phyloP scores from a whole-genome alignment of 1,139 yeast genomes.

The Candida anutae region DNA sequence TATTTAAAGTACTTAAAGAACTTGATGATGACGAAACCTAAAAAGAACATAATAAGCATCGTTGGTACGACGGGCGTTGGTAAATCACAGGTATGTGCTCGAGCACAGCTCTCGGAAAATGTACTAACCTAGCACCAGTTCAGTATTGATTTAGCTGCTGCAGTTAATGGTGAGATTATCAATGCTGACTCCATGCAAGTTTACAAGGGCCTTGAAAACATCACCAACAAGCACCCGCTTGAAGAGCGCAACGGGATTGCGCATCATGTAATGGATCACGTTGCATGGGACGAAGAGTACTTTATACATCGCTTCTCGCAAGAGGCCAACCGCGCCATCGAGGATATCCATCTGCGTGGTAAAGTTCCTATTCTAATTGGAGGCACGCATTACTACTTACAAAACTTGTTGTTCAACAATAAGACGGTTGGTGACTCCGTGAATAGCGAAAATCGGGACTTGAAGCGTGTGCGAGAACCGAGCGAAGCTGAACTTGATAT shows the following conservation, averaged over 20 bases:
- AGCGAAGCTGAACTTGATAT: constrained; percentile 36
- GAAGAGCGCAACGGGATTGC: constrained; percentile 63
- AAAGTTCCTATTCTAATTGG: constrained; percentile 88
- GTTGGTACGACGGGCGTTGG: constrained; percentile 99
- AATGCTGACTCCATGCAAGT: constrained; percentile 98
- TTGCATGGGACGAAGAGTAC: constrained; percentile 74
- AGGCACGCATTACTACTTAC: constrained; percentile 92
- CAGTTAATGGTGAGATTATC: constrained; percentile 79
- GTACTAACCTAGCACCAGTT: constrained; percentile 24
- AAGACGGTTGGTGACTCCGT: constrained; percentile 33
- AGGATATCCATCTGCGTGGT: constrained; percentile 58
- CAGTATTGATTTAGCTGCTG: constrained; percentile 70
- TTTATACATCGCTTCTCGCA: constrained; percentile 71
- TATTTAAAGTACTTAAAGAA: constrained; percentile 17
- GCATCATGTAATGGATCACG: constrained; percentile 86
- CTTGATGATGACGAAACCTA: constrained; percentile 14
- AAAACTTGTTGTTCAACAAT: constrained; percentile 64
- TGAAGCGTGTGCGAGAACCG: constrained; percentile 10
- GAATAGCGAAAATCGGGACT: constrained; percentile 10
- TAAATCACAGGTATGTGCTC: constrained; percentile 60
- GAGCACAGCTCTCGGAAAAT: too few relatives aligned
- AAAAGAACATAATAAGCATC: constrained; percentile 50
- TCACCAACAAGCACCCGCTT: constrained; percentile 88
- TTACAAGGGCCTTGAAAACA: constrained; percentile 61
- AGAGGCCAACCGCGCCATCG: constrained; percentile 57